A percentile compares a stretch with the other conserved stretches of the same genome.
These are phyloP conservation scores for Talaromyces liani DNA, from an alignment of 495 filamentous ascomycete genomes.

Conservation along the genomic window DNA sequence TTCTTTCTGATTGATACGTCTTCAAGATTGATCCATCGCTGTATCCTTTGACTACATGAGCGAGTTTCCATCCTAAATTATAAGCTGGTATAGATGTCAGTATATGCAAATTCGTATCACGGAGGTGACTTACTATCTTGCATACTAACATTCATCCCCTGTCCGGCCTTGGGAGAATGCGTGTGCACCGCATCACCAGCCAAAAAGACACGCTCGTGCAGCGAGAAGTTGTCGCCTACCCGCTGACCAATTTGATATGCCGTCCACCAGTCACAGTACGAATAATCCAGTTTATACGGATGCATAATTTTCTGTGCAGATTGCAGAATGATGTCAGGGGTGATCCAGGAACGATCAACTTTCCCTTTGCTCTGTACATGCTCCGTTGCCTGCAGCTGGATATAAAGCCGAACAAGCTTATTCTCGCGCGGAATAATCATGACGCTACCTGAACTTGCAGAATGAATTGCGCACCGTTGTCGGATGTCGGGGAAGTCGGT, in stretches of 20 bases:
- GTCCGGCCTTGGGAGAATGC: slow-evolving; percentile 60
- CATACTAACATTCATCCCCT: slow-evolving; percentile 69
- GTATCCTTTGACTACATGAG: slow-evolving; percentile 48
- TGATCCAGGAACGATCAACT: slow-evolving; percentile 48
- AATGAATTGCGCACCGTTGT: slow-evolving; percentile 58
- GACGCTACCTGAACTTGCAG: slow-evolving; percentile 50
- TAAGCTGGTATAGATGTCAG: slow-evolving; percentile 32
- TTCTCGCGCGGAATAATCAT: slow-evolving; percentile 65
- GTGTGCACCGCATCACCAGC: slow-evolving; percentile 56
- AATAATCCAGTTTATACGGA: slow-evolving; percentile 55
- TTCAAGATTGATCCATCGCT: slow-evolving; percentile 46
- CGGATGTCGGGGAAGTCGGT: slow-evolving; percentile 64
- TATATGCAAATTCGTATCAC: slow-evolving; percentile 6
- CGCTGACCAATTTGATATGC: slow-evolving; percentile 66
- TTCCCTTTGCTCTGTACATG: slow-evolving; percentile 13
- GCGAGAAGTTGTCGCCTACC: slow-evolving; percentile 56
- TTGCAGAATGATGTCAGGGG: slow-evolving; percentile 47
- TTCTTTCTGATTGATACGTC: slow-evolving; percentile 65
- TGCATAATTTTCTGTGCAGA: slow-evolving; percentile 51
- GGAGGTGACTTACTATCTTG: slow-evolving; percentile 36
- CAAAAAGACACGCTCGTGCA: slow-evolving; percentile 56
- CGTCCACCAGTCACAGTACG: slow-evolving; percentile 62
- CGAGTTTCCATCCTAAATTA: slow-evolving; percentile 72
- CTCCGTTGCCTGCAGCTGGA: slow-evolving; percentile 47
- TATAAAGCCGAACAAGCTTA: slow-evolving; percentile 61